Evolutionary conservation across 164 flowering plant genomes (phyloP).

Genomic region (Tetrastigma voinierianum): DNA sequence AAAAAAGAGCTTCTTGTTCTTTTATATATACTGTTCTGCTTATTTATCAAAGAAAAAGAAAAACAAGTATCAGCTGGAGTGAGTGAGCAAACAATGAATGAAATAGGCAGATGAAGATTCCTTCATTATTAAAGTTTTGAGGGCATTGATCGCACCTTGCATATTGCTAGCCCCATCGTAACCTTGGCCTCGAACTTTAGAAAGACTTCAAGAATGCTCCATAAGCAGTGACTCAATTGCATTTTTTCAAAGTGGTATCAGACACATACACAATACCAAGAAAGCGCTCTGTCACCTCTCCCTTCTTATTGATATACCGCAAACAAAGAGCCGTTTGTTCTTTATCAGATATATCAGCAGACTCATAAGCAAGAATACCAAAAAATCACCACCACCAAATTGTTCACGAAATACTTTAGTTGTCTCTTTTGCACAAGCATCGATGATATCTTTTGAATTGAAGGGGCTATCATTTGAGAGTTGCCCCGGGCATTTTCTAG

Average conservation of each 20-base stretch:
- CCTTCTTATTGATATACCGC: constrained; percentile 9
- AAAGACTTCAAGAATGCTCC: neutral
- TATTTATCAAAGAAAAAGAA: too few relatives aligned
- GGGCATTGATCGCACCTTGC: constrained; percentile 3
- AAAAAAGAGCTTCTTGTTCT: too few relatives aligned
- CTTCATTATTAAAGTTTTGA: neutral
- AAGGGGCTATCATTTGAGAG: constrained; percentile 1
- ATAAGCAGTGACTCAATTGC: constrained; percentile 1
- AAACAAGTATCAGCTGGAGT: constrained; percentile 5
- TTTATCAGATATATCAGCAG: constrained; percentile 6
- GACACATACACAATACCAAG: constrained; percentile 10
- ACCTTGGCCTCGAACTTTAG: constrained; percentile 12
- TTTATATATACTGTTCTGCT: too few relatives aligned
- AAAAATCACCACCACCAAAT: constrained; percentile 6
- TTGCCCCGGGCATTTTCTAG: constrained; percentile 19
- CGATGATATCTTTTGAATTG: constrained; percentile 8
- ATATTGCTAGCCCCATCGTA: too few relatives aligned
- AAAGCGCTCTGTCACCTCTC: constrained; percentile 6
- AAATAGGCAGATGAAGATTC: constrained; percentile 7
- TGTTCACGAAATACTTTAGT: neutral
- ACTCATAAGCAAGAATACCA: constrained; percentile 11
- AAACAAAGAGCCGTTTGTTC: constrained; percentile 17
- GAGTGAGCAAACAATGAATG: constrained; percentile 13
- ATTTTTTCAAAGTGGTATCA: constrained; percentile 1
- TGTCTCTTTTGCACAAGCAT: neutral